These are phyloP conservation scores for Boletales sp. DNA, from an alignment of 768 basidiomycete genomes.

Conservation along the genomic window DNA sequence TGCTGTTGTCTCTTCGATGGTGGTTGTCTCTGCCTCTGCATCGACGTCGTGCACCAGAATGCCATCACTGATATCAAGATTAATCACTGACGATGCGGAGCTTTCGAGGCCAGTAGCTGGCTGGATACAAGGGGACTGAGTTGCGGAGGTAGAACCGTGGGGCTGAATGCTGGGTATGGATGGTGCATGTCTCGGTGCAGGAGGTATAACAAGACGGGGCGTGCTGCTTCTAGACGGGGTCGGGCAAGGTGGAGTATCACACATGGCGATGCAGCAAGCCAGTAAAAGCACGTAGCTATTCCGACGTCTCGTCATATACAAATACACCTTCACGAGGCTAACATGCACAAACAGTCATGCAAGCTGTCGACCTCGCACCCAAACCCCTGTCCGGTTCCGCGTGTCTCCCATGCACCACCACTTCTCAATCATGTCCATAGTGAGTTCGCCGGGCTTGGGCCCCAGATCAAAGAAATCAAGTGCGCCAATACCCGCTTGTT, in stretches of 20 bases:
- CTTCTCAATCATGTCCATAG: slow-evolving; percentile 66
- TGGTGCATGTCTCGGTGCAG: slow-evolving; percentile 48
- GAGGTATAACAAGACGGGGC: slow-evolving; percentile 50
- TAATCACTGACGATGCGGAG: slow-evolving; percentile 68
- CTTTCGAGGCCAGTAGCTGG: slow-evolving; percentile 47
- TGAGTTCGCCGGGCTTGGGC: slow-evolving; percentile 18
- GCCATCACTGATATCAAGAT: slow-evolving; percentile 63
- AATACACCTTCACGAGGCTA: neutral
- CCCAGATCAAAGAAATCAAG: slow-evolving; percentile 65
- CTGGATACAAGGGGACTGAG: slow-evolving; percentile 21
- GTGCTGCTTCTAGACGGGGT: slow-evolving; percentile 37
- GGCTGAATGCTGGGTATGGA: slow-evolving; percentile 57
- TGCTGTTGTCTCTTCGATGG: slow-evolving; percentile 51
- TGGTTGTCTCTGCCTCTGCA: slow-evolving; percentile 52
- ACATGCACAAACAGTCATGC: slow-evolving; percentile 16
- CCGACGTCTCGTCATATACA: neutral
- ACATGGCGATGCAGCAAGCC: slow-evolving; percentile 18
- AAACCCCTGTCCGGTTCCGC: slow-evolving; percentile 63
- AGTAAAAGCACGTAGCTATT: neutral
- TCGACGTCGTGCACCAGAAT: slow-evolving; percentile 72
- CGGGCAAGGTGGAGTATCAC: slow-evolving; percentile 25
- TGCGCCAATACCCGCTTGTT: slow-evolving; percentile 48
- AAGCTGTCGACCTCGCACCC: slow-evolving; percentile 64
- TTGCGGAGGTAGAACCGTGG: slow-evolving; percentile 36
- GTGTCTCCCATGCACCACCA: slow-evolving; percentile 87